Percentiles rank a stretch among this genome's conserved stretches.
phyloP scores from a whole-genome alignment of 139 green algal species.

The Coelastrella sp. region DNA sequence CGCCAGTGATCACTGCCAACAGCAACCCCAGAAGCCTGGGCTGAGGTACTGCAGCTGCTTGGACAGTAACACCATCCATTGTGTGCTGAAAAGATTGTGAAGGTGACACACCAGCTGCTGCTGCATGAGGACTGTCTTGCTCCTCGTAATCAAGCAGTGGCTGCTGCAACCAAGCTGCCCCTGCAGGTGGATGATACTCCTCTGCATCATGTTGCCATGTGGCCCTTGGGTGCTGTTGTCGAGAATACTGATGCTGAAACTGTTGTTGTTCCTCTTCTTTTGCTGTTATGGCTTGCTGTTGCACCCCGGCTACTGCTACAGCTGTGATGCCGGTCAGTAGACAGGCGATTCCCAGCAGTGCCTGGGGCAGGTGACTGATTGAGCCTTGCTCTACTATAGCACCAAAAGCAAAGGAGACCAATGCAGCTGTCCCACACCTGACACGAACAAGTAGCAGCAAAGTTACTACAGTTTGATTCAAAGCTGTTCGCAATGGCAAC shows the following conservation, averaged over 20 bases:
- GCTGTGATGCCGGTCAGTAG: neutral
- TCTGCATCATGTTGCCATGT: too few species aligned
- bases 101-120: too few species aligned
- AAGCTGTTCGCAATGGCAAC: too few species aligned
- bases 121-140: neutral
- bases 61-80: neutral
- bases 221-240: too few species aligned
- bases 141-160: neutral
- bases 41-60: neutral
- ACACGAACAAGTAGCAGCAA: neutral
- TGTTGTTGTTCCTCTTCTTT: neutral
- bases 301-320: neutral
- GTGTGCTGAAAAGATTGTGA: too few species aligned
- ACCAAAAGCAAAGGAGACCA: slow-evolving; percentile 13
- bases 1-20: neutral
- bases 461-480: too few species aligned
- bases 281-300: slow-evolving; percentile 4
- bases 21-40: neutral
- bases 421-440: slow-evolving; percentile 26
- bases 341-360: neutral
- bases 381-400: neutral
- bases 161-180: neutral
- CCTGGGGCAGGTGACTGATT: neutral
- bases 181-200: too few species aligned
- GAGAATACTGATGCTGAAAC: neutral